Conservation (phyloP, 2,329 filamentous ascomycete genomes). For the Lasiodiplodia sp. region DNA sequence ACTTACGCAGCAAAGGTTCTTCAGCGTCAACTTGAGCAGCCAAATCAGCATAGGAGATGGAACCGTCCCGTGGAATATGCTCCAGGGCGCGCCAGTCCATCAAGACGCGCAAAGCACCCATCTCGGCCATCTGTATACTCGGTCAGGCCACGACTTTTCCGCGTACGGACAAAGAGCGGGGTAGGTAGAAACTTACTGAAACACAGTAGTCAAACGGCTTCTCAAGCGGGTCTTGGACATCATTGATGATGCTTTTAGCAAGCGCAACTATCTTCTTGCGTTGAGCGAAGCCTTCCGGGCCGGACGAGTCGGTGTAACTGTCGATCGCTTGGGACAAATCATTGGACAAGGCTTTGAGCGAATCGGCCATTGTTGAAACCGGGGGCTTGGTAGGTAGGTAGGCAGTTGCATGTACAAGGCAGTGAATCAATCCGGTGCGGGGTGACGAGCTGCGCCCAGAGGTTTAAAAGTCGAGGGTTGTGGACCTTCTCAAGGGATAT, state of each 20-base stretch:
- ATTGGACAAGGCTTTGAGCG: constrained; percentile 6
- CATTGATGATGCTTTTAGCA: constrained; percentile 20
- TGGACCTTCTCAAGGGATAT: too few relatives aligned
- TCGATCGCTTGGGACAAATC: constrained; percentile 2
- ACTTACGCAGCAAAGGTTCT: constrained; percentile 24
- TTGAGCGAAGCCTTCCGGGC: constrained; percentile 1
- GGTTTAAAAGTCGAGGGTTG: neutral
- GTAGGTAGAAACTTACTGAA: neutral
- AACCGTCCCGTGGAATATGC: constrained; percentile 7
- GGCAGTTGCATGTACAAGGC: neutral
- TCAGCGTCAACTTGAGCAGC: constrained; percentile 19
- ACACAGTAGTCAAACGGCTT: constrained; percentile 24
- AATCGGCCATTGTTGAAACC: neutral
- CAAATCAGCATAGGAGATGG: constrained; percentile 25
- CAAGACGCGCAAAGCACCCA: constrained; percentile 18
- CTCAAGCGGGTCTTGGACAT: constrained; percentile 25
- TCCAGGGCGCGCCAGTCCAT: constrained; percentile 27
- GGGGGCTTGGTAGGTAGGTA: neutral
- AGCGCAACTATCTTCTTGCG: constrained; percentile 13
- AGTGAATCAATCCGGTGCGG: neutral
- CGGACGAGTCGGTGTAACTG: neutral
- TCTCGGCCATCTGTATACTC: constrained; percentile 18
- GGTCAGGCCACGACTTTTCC: neutral
- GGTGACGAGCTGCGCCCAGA: neutral
- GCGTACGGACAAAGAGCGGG: neutral